Conservation (phyloP, 768 basidiomycete species). For the Cubamyces lactineus region DNA sequence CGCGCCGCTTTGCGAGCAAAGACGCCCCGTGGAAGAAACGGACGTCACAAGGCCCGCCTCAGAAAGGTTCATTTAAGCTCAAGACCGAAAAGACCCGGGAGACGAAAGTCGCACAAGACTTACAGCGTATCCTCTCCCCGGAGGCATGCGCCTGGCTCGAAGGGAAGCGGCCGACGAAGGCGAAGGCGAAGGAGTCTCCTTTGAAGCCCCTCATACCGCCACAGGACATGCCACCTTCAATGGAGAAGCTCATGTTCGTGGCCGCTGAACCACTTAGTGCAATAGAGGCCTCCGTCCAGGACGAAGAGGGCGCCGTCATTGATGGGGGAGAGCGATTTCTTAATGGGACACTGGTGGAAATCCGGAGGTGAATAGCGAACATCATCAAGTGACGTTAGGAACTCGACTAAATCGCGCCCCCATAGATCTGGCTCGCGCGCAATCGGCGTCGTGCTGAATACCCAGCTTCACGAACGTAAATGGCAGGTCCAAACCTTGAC, state of each 20-base stretch:
- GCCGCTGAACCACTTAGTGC: background rate
- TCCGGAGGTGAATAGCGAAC: conserved; percentile 32
- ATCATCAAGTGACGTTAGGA: background rate
- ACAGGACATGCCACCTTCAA: background rate
- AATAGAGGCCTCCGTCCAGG: background rate
- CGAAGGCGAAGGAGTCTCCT: background rate
- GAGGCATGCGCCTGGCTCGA: conserved; percentile 13
- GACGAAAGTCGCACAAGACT: conserved; percentile 3
- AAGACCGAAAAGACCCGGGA: background rate
- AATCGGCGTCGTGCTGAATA: conserved; percentile 25
- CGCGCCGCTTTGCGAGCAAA: background rate
- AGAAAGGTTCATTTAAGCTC: background rate
- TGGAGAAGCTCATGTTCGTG: conserved; percentile 9
- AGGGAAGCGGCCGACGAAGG: background rate
- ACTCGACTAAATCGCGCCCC: background rate
- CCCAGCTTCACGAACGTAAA: background rate
- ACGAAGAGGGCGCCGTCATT: background rate
- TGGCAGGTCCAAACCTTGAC: conserved; percentile 20
- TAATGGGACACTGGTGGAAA: conserved; percentile 37
- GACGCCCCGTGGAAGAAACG: background rate
- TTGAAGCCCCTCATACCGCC: background rate
- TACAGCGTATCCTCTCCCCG: conserved; percentile 12
- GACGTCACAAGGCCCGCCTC: too few species aligned
- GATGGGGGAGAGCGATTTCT: conserved; percentile 27
- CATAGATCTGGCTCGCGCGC: conserved; percentile 3